phyloP scores from a whole-genome alignment of 345 rosid species.

The Hibiscus trionum region DNA sequence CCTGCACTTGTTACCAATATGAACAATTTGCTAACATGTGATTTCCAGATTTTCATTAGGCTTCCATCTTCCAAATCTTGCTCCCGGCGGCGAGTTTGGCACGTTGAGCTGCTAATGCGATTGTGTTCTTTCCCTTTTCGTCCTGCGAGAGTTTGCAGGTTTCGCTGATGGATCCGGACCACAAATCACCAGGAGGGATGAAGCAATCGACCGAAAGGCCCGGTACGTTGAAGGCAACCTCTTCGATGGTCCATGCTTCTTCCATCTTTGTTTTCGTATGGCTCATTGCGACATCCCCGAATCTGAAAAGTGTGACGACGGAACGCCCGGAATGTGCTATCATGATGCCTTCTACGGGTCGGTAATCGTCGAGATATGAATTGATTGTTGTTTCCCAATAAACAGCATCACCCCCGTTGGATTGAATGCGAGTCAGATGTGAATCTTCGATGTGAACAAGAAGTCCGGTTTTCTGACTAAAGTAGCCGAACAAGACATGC shows the following conservation, averaged over 20 bases:
- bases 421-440: conserved; percentile 78
- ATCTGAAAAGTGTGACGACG: conserved; percentile 76
- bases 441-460: conserved; percentile 81
- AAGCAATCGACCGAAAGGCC: conserved; percentile 84
- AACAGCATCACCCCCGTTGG: conserved; percentile 69
- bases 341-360: conserved; percentile 82
- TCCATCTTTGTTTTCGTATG: conserved; percentile 85
- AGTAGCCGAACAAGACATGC: conserved; percentile 82
- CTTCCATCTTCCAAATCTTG: conserved; percentile 41
- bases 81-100: conserved; percentile 57
- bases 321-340: conserved; percentile 88
- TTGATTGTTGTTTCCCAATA: conserved; percentile 92
- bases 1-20: conserved; percentile 22
- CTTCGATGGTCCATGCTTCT: conserved; percentile 89
- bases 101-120: conserved; percentile 40
- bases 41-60: conserved; percentile 22
- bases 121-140: conserved; percentile 43
- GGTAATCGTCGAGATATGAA: conserved; percentile 70
- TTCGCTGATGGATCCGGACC: conserved; percentile 49
- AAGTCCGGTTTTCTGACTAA: conserved; percentile 84
- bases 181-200: conserved; percentile 80
- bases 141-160: conserved; percentile 61
- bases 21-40: conserved; percentile 34
- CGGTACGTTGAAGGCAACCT: conserved; percentile 85
- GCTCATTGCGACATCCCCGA: conserved; percentile 80